These are phyloP conservation scores for Saksenaea oblongispora DNA, from an alignment of 371 early-diverging fungal genomes.

Conservation along the genomic window DNA sequence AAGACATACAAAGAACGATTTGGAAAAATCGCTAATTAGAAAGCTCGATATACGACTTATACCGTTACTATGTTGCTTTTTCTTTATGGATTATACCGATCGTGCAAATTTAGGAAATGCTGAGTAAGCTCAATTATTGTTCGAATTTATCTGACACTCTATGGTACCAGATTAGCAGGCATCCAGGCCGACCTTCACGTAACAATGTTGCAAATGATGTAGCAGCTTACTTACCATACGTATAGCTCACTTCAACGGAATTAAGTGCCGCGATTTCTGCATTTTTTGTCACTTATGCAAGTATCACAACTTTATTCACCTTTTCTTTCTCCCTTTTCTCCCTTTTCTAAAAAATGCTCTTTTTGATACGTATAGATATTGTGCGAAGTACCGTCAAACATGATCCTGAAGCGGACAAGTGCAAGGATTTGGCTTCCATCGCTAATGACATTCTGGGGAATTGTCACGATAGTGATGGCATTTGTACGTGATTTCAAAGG, in stretches of 20 bases:
- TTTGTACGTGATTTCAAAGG: slow-evolving; percentile 35
- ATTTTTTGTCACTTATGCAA: slow-evolving; percentile 47
- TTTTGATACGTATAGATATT: slow-evolving; percentile 27
- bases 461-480: slow-evolving; percentile 18
- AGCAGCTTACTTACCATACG: neutral
- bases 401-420: slow-evolving; percentile 35
- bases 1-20: neutral
- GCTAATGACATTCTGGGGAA: slow-evolving; percentile 49
- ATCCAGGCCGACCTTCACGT: slow-evolving; percentile 22
- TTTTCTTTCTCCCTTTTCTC: neutral
- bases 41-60: slow-evolving; percentile 10
- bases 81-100: slow-evolving; percentile 24
- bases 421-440: slow-evolving; percentile 43
- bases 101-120: slow-evolving; percentile 29
- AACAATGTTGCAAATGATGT: neutral
- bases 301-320: neutral
- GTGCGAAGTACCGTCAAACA: slow-evolving; percentile 48
- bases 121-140: slow-evolving; percentile 10
- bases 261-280: slow-evolving; percentile 30
- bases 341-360: neutral
- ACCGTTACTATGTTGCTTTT: slow-evolving; percentile 19
- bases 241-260: slow-evolving; percentile 26
- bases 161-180: slow-evolving; percentile 15
- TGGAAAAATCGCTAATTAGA: slow-evolving; percentile 11
- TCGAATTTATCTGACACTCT: slow-evolving; percentile 3